Evolutionary conservation across 83 land plant genomes (phyloP).

Genomic region (Diphasiastrum complanatum): DNA sequence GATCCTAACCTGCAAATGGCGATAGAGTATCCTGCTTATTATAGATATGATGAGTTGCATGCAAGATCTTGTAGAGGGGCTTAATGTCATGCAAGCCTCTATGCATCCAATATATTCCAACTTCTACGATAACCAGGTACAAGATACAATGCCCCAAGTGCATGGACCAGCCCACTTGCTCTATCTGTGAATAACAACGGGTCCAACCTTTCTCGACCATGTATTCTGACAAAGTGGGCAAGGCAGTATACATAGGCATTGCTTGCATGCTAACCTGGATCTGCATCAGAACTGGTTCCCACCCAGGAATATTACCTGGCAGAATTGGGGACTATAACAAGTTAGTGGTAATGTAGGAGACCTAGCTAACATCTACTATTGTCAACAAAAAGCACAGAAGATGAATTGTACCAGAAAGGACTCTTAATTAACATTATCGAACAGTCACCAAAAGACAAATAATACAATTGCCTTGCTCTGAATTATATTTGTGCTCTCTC

Average conservation of each 20-base stretch:
- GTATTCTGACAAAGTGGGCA: not conserved
- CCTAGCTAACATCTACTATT: not conserved
- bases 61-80: not conserved
- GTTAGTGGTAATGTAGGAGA: not conserved
- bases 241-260: not conserved
- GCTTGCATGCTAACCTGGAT: not conserved
- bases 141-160: not conserved
- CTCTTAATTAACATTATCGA: too few relatives aligned
- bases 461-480: too few relatives aligned
- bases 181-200: not conserved
- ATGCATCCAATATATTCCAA: not conserved
- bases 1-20: constrained; percentile 4
- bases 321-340: not conserved
- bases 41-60: not conserved
- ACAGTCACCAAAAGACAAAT: too few relatives aligned
- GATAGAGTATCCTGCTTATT: not conserved
- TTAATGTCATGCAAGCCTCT: not conserved
- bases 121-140: not conserved
- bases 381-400: too few relatives aligned
- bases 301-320: not conserved
- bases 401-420: too few relatives aligned
- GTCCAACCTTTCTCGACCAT: constrained; percentile 1
- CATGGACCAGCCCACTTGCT: not conserved
- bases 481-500: too few relatives aligned
- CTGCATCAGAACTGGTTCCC: not conserved